phyloP scores from a whole-genome alignment of 75 land plant species.

The Cupressus sempervirens region DNA sequence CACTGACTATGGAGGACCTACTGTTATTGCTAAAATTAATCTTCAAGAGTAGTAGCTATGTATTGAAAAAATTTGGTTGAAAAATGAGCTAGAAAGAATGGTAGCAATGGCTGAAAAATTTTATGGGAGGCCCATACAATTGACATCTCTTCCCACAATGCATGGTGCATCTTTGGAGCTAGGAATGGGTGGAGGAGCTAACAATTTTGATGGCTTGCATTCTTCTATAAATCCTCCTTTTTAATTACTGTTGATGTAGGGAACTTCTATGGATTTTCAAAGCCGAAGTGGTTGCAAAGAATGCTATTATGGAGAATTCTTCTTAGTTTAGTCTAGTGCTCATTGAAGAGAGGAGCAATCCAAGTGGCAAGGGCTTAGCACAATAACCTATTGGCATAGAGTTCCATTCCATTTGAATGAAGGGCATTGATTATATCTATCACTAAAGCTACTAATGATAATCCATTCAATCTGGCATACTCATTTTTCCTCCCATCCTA shows the following conservation, averaged over 20 bases:
- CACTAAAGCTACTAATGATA: too few relatives aligned
- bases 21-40: slow-evolving; percentile 26
- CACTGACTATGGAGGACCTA: slow-evolving; percentile 33
- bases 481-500: too few relatives aligned
- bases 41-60: slow-evolving; percentile 34
- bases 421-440: too few relatives aligned
- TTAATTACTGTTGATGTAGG: background rate
- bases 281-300: slow-evolving; percentile 10
- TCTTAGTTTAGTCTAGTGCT: too few relatives aligned
- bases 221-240: background rate
- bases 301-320: too few relatives aligned
- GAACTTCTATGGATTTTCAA: background rate
- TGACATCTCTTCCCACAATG: background rate
- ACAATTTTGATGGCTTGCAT: background rate
- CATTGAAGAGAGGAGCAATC: too few relatives aligned
- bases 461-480: too few relatives aligned
- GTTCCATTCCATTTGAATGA: too few relatives aligned
- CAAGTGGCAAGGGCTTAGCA: too few relatives aligned
- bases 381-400: too few relatives aligned
- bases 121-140: slow-evolving; percentile 6
- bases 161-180: slow-evolving; percentile 10
- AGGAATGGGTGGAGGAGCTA: background rate
- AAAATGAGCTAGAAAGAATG: slow-evolving; percentile 21
- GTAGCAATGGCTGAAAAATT: slow-evolving; percentile 10
- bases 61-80: slow-evolving; percentile 30